Evolutionary conservation across 345 rosid genomes (phyloP), one percentile per base, ranked within the genome.

Genomic region (Syzygium grande): DNA sequence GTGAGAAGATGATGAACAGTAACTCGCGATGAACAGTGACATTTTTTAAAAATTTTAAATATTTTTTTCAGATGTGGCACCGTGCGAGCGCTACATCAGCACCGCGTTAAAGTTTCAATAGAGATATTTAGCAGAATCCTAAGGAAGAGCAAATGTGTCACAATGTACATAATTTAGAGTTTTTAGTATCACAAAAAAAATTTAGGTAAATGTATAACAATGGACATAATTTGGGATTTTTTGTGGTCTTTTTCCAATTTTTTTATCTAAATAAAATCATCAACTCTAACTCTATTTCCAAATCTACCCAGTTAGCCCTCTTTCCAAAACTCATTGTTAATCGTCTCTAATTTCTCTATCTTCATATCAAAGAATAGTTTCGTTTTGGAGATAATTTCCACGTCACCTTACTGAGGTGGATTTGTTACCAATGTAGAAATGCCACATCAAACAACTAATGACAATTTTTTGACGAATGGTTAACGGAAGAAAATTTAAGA

Each of bases 301-400:
- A 12, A 59, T 59, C 12, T 59, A 1, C 27, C 17, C 30, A 4
- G 3, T 27, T 5, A 59, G 0, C 30, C 30, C 13, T 59, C 3
- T 4, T 0, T 59, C 2, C 3, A 59, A 27, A 27, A 59, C 12
- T 59, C 0, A 2, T 0, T 11, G 30, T 27, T 59, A 11, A 59
- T 59, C 65, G 11, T 59, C 25, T 15, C 3, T 59, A 59, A 25
- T 59, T 25, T 59, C 8, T 41, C 43, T 41, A 41, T 41, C 5
- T 41, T 41, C 30, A 11, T 59, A 27, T 27, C 8, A 5, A 59
- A 27, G 8, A 27, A 59, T 6, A 27, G 14, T 27, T 59, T 27
- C 5, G 27, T 27, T 27, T 59, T 27, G 68, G 34, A 59, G 27
- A 59, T 27, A 59, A 59, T 12, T 27, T 59, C 30, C 68, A n/a